Evolutionary conservation across 2,329 filamentous ascomycete genomes (phyloP).

Genomic region (Aureobasidium sp.): DNA sequence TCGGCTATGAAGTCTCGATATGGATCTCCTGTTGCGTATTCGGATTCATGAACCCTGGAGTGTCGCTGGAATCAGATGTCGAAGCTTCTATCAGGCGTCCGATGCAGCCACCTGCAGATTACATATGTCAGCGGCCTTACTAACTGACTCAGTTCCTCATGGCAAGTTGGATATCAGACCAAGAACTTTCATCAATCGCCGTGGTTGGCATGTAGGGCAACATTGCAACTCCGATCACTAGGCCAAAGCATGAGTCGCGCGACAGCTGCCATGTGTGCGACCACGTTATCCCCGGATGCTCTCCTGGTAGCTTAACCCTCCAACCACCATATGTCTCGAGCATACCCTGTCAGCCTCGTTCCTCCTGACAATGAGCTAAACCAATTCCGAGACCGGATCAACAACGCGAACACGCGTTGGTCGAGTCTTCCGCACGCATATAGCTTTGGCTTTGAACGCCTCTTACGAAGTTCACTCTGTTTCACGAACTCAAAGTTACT

Average conservation of each 20-base stretch:
- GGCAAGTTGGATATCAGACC: neutral
- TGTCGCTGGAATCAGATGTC: neutral
- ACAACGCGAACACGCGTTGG: constrained; percentile 1
- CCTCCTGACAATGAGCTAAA: constrained; percentile 14
- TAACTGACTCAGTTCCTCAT: neutral
- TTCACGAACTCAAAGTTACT: neutral
- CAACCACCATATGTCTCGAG: constrained; percentile 4
- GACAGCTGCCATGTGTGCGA: constrained; percentile 12
- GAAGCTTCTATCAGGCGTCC: neutral
- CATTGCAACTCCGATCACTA: neutral
- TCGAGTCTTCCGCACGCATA: constrained; percentile 5
- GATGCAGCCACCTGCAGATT: neutral
- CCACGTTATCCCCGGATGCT: neutral
- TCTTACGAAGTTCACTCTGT: neutral
- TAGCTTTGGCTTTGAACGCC: neutral
- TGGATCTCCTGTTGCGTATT: neutral
- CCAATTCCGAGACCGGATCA: neutral
- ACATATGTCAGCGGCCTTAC: neutral
- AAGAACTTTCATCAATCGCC: neutral
- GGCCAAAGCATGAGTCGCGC: neutral
- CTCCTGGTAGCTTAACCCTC: neutral
- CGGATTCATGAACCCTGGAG: neutral
- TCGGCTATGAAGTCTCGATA: neutral
- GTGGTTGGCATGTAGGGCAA: neutral
- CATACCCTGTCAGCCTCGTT: constrained; percentile 16